phyloP scores from a whole-genome alignment of 768 basidiomycete genomes.

The Pulveroboletus sp. region DNA sequence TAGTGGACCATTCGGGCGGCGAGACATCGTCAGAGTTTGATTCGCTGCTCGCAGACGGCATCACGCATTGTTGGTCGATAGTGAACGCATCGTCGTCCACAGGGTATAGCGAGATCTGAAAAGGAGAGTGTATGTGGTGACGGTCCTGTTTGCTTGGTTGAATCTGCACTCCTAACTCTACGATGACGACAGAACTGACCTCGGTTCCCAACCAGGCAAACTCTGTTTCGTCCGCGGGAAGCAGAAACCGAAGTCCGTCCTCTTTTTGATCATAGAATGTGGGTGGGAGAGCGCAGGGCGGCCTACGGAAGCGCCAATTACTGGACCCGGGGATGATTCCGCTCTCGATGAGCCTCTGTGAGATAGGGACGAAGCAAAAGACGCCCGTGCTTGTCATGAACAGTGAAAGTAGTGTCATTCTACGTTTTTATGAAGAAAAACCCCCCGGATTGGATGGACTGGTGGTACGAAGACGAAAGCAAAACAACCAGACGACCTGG shows the following conservation, averaged over 20 bases:
- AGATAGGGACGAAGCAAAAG: conserved; percentile 26
- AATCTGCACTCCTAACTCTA: too few species aligned
- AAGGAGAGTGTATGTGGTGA: not conserved
- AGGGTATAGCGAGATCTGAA: not conserved
- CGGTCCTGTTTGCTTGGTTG: not conserved
- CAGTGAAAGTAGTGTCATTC: conserved; percentile 21
- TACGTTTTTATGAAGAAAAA: not conserved
- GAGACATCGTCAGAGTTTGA: not conserved
- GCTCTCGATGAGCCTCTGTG: conserved; percentile 21
- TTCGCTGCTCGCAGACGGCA: not conserved
- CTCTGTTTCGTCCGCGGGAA: not conserved
- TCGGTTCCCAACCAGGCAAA: not conserved
- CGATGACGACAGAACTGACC: conserved; percentile 2
- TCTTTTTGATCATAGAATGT: not conserved
- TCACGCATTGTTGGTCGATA: not conserved
- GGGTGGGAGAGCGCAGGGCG: not conserved
- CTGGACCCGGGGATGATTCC: conserved; percentile 14
- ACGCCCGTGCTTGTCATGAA: conserved; percentile 23
- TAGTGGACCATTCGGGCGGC: not conserved
- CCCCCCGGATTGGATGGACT: too few species aligned
- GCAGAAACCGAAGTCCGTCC: not conserved
- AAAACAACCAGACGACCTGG: too few species aligned
- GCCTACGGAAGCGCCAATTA: conserved; percentile 3
- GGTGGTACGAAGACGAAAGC: not conserved
- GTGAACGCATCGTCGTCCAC: not conserved